A percentile compares a stretch with the other conserved stretches of the same genome.
These are phyloP conservation scores for Lepiota brunneoincarnata DNA, from an alignment of 768 basidiomycete genomes.

Conservation along the genomic window DNA sequence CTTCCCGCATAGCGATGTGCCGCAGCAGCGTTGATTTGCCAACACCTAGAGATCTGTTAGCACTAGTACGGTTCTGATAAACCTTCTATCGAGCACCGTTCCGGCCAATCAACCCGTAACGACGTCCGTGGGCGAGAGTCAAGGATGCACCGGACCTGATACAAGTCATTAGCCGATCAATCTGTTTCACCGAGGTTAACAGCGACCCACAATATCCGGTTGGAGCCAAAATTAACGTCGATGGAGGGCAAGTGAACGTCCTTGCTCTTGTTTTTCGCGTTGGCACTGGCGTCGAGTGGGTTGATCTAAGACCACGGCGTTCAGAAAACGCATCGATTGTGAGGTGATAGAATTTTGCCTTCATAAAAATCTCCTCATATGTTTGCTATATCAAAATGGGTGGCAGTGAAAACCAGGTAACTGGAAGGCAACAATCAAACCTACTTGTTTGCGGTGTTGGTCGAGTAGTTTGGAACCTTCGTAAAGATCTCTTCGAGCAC, in stretches of 20 bases:
- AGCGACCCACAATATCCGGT: slow-evolving; percentile 77
- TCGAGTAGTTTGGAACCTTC: slow-evolving; percentile 96
- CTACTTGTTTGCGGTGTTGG: slow-evolving; percentile 84
- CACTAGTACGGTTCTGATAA: not conserved
- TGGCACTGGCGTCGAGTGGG: slow-evolving; percentile 75
- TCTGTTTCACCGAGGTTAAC: not conserved
- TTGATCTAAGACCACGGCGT: slow-evolving; percentile 60
- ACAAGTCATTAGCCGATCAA: slow-evolving; percentile 5
- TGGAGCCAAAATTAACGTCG: slow-evolving; percentile 94
- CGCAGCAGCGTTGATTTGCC: slow-evolving; percentile 96
- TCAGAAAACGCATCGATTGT: not conserved
- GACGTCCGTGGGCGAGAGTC: slow-evolving; percentile 84
- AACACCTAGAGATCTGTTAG: slow-evolving; percentile 50
- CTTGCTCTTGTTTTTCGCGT: slow-evolving; percentile 93
- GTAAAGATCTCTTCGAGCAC: slow-evolving; percentile 86
- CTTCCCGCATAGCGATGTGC: slow-evolving; percentile 92
- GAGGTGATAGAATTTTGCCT: slow-evolving; percentile 43
- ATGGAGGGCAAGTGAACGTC: slow-evolving; percentile 94
- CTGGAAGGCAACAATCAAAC: slow-evolving; percentile 12
- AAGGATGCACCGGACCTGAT: slow-evolving; percentile 78
- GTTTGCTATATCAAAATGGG: slow-evolving; percentile 60
- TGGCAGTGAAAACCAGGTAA: not conserved
- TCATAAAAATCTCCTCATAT: slow-evolving; percentile 99
- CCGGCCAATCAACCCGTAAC: slow-evolving; percentile 90
- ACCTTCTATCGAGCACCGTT: slow-evolving; percentile 49